A percentile compares a stretch with the other conserved stretches of the same genome.
These are phyloP conservation scores for Neurospora pannonica DNA, from an alignment of 495 filamentous ascomycete species.

Conservation along the genomic window DNA sequence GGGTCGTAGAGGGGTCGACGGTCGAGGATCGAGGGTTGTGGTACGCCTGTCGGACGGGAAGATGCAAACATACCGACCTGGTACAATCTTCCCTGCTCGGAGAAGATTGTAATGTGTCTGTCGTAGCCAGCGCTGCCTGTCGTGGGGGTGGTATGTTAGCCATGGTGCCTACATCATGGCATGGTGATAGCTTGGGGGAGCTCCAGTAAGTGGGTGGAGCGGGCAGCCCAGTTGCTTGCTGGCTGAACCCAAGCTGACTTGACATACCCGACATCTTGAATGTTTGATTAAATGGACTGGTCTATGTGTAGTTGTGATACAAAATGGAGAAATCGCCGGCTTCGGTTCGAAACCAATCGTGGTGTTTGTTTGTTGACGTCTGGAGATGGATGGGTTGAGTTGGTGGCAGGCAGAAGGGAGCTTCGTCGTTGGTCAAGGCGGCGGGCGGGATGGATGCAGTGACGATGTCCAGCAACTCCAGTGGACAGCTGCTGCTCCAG, in stretches of 20 bases:
- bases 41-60: background rate
- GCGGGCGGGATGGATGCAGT: background rate
- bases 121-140: constrained; percentile 93
- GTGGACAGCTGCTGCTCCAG: constrained; percentile 16
- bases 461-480: background rate
- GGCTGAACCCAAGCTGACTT: constrained; percentile 14
- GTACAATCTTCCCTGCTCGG: constrained; percentile 93
- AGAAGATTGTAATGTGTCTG: constrained; percentile 99
- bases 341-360: background rate
- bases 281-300: constrained; percentile 4
- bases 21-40: background rate
- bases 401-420: constrained; percentile 16
- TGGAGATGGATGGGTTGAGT: constrained; percentile 4
- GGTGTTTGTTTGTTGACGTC: background rate
- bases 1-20: constrained; percentile 1
- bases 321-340: background rate
- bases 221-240: constrained; percentile 12
- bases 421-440: constrained; percentile 18
- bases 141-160: constrained; percentile 12
- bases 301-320: background rate
- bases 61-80: constrained; percentile 80
- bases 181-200: background rate
- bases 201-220: constrained; percentile 13
- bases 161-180: constrained; percentile 1
- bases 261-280: constrained; percentile 38